These are phyloP conservation scores for Miscanthus lutarioriparius DNA, from an alignment of 176 grass and related monocot genomes.

Conservation along the genomic window DNA sequence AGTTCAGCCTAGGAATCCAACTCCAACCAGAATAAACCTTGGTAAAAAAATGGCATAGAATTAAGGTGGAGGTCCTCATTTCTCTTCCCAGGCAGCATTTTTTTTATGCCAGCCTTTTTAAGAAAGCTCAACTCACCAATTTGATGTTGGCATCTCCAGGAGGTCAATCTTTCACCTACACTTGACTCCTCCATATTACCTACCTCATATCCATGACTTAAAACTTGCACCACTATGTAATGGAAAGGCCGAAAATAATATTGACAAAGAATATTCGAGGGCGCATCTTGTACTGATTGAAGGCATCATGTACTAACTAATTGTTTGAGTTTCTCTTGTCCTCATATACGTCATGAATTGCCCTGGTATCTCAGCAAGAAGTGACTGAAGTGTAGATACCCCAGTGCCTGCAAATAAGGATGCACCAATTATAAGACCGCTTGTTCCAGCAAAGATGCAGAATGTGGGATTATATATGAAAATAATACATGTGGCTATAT, in stretches of 20 bases:
- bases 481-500: neutral
- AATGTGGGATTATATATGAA: constrained; percentile 9
- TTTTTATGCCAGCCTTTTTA: neutral
- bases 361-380: constrained; percentile 95
- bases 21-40: neutral
- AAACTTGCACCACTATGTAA: constrained; percentile 27
- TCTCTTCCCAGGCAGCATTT: constrained; percentile 1
- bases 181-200: neutral
- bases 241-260: constrained; percentile 22
- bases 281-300: constrained; percentile 8
- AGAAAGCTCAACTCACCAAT: constrained; percentile 2
- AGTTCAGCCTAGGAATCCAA: neutral
- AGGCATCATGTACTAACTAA: constrained; percentile 39
- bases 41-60: neutral
- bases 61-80: neutral
- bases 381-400: constrained; percentile 72
- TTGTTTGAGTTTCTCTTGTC: constrained; percentile 69
- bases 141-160: constrained; percentile 12
- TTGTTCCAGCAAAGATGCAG: constrained; percentile 2
- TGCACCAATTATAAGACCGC: constrained; percentile 10
- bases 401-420: constrained; percentile 55
- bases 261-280: constrained; percentile 18
- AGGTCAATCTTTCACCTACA: constrained; percentile 11
- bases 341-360: constrained; percentile 99
- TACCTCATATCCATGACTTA: constrained; percentile 12